phyloP scores from a whole-genome alignment of 257 asterid species.

The Solanum chmielewskii region DNA sequence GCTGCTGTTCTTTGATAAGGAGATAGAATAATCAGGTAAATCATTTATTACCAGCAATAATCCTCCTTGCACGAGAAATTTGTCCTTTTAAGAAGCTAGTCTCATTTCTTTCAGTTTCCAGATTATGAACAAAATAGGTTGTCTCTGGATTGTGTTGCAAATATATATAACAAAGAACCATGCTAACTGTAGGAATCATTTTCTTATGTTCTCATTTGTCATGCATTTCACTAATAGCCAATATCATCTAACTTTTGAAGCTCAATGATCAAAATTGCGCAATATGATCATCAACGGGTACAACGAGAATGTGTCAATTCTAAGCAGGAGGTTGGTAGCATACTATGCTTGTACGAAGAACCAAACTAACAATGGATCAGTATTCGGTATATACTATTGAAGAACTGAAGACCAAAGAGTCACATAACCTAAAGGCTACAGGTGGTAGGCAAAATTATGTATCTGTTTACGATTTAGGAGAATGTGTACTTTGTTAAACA shows the following conservation, averaged over 20 bases:
- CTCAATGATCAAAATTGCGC: neutral
- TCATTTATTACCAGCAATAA: neutral
- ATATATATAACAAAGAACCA: neutral
- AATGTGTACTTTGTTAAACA: neutral
- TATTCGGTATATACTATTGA: neutral
- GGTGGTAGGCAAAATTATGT: neutral
- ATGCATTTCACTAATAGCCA: neutral
- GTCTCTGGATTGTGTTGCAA: neutral
- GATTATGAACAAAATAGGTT: slow-evolving; percentile 46
- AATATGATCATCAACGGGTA: neutral
- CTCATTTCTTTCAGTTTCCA: slow-evolving; percentile 12
- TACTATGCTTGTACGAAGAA: neutral
- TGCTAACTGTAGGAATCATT: neutral
- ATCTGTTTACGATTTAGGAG: neutral
- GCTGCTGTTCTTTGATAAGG: neutral
- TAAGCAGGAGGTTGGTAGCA: neutral
- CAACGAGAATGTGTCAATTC: neutral
- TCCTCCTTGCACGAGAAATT: neutral
- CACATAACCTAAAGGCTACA: neutral
- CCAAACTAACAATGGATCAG: neutral
- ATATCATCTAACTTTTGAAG: neutral
- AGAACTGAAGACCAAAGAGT: neutral
- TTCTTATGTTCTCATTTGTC: neutral
- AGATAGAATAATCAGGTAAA: neutral
- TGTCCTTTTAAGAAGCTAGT: neutral